Conservation (phyloP, 2,329 filamentous ascomycete species). For the Penicillium sp. region DNA sequence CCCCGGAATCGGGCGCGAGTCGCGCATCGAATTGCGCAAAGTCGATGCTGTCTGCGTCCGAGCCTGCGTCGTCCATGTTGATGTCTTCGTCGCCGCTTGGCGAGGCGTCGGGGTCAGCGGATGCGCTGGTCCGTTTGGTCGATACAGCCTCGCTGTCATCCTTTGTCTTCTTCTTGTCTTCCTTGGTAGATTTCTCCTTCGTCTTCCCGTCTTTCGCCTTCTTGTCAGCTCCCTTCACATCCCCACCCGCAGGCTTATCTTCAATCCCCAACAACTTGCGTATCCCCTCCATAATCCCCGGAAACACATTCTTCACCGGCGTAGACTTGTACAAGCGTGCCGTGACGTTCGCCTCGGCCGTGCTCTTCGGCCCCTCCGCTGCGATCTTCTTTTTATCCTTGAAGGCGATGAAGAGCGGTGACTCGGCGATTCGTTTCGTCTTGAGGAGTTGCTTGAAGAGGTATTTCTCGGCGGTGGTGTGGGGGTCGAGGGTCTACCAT, state of each 20-base stretch:
- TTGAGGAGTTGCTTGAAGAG: conserved; percentile 50
- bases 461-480: conserved; percentile 44
- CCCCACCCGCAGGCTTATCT: conserved; percentile 15
- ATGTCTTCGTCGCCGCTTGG: not conserved
- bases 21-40: conserved; percentile 28
- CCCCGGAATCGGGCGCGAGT: conserved; percentile 25
- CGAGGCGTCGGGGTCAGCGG: conserved; percentile 12
- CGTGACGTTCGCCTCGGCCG: conserved; percentile 50
- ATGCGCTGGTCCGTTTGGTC: conserved; percentile 4
- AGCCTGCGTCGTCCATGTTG: conserved; percentile 19
- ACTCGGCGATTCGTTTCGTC: conserved; percentile 50
- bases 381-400: conserved; percentile 32
- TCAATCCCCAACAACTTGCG: conserved; percentile 34
- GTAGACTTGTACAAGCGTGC: conserved; percentile 53
- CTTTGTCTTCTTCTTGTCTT: no score
- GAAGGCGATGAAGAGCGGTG: conserved; percentile 40
- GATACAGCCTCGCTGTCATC: no score
- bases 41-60: conserved; percentile 24
- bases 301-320: conserved; percentile 49
- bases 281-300: conserved; percentile 39
- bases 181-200: no score
- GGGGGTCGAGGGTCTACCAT: conserved; percentile 47
- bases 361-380: conserved; percentile 34
- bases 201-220: conserved; percentile 9
- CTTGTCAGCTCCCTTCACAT: conserved; percentile 7